Evolutionary conservation across 345 rosid species (phyloP).

Genomic region (Dipteronia dyeriana): DNA sequence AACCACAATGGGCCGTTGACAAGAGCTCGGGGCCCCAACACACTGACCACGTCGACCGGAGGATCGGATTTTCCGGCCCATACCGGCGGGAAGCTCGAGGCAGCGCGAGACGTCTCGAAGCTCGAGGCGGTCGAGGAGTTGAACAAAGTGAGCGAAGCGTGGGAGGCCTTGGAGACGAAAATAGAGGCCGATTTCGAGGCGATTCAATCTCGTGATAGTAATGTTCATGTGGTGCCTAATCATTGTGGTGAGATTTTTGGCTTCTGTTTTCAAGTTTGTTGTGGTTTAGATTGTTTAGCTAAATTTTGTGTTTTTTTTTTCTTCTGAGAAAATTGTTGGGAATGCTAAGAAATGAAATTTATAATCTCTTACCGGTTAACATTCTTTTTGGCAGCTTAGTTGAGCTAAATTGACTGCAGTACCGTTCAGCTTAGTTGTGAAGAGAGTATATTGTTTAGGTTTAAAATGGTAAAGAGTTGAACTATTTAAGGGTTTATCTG

Average conservation of each 20-base stretch:
- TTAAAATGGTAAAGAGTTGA: neutral
- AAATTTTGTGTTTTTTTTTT: neutral
- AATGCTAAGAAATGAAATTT: neutral
- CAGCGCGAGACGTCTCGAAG: constrained; percentile 24
- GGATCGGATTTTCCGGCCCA: constrained; percentile 8
- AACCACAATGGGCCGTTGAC: constrained; percentile 93
- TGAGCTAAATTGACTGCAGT: neutral
- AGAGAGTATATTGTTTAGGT: neutral
- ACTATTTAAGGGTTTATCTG: neutral
- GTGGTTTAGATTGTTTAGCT: neutral
- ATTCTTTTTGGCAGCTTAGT: neutral
- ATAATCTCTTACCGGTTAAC: neutral
- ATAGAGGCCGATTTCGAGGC: constrained; percentile 81
- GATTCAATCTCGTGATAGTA: constrained; percentile 73
- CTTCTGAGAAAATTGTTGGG: constrained; percentile 5
- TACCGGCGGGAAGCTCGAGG: constrained; percentile 37
- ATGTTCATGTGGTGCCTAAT: constrained; percentile 79
- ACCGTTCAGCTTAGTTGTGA: neutral
- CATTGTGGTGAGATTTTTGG: constrained; percentile 76
- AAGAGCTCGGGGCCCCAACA: constrained; percentile 79
- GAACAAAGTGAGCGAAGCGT: constrained; percentile 51
- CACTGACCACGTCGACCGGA: constrained; percentile 23
- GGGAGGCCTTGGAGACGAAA: constrained; percentile 78
- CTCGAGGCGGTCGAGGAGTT: constrained; percentile 34
- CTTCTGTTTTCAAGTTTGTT: neutral